Base-by-base conservation (phyloP, 1,139 yeast genomes). In the Diutina neorugosa region DNA sequence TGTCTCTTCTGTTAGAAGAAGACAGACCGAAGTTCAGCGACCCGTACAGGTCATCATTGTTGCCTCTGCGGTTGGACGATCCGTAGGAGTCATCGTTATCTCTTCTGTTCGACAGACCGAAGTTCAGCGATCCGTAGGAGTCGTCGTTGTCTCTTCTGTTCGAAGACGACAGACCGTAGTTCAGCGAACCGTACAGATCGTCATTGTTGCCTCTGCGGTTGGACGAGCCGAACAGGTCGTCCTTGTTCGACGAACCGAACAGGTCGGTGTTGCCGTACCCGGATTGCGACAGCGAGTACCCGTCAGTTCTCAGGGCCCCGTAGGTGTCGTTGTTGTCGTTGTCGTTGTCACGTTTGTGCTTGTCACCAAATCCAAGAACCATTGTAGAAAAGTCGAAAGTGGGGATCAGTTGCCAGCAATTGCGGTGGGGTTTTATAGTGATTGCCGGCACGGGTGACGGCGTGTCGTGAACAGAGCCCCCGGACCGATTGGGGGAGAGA, bases 201-300 rank as follows among this genome's bases (percentile, higher is more conserved):
- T 40, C 43, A 16, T 40, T 18, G 42, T 54, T 44, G 47, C 59
- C 47, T 51, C 23, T 51, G 9, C 19, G 12, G 43, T 18, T 23
- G 11, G 48, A 44, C n/a, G 61, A 59, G 2, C 63, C 62, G 37
- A 57, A 61, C 11, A 61, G 55, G 56, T 58, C 58, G 14, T 52
- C 31, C 21, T 23, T 44, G 48, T 44, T 42, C 21, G 44, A 42
- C 37, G 59, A 55, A 47, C 54, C 54, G 44, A 37, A 54, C 4
- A 52, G 49, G 44, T 48, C 54, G 54, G 55, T 52, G 31, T 44
- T 44, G 34, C 37, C 37, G 37, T 31, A 31, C n/a, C 37, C 37
- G 6, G 37, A 8, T 11, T 31, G 37, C n/a, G 12, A 11, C 37
- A 31, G 37, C 37, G 48, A 44, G 19, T 25, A 40, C 25, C 25